Base-by-base conservation (phyloP, 257 asterid species). In the Solanum bulbocastanum region DNA sequence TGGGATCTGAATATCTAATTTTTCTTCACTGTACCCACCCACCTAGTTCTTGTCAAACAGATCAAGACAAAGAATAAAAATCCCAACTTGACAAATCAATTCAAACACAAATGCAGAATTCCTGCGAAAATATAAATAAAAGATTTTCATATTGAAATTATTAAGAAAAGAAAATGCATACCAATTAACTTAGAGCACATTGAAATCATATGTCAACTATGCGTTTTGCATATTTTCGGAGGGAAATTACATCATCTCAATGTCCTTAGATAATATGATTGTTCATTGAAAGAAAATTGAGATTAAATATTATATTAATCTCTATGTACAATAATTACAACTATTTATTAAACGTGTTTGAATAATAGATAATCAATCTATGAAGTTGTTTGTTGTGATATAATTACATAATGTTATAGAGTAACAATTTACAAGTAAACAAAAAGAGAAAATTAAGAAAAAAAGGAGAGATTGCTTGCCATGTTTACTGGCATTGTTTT, bases 41-140 rank as follows among this genome's bases (percentile, higher is more conserved):
- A 75, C 58, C 83, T 33, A 71, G 25, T 35, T 33, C 79, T 72
- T 72, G 8, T 72, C 79, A 72, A 72, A 15, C 30, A 40, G 88
- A 86, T 71, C 88, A 86, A 86, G 68, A 30, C 32, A 86, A 13
- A 71, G 62, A n/a, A 25, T 79, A 89, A 88, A 86, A 89, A 74
- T 86, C 88, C 84, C 87, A 69, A 42, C 89, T 89, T 89, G 86
- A 89, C 40, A 88, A 92, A 90, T 93, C 93, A 93, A 91, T 52
- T 30, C 89, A 90, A 85, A 74, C 60, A 76, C 23, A 39, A 76
- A 1, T 13, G 22, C 6, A 25, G 11, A 78, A 78, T n/a, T 42
- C 35, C 36, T 40, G 16, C 10, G 56, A 25, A 74, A 46, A 87
- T 68, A 32, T 58, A 10, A 74, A 84, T 56, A 87, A 87, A 76